Base-by-base conservation (phyloP, 257 asterid genomes). In the Ophiorrhiza pumila region DNA sequence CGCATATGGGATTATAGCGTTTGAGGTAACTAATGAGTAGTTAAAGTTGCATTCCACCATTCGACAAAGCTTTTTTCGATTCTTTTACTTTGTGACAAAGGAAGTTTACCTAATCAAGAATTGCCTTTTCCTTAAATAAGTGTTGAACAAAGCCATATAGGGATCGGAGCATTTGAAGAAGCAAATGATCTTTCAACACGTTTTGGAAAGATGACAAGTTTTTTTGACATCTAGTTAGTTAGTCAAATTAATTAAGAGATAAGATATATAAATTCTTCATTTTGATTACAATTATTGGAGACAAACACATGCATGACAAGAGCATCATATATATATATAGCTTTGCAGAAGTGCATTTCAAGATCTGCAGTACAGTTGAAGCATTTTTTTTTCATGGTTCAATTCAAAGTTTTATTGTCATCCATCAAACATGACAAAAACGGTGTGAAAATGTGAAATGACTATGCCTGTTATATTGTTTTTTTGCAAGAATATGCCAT, bases 211-310 rank as follows among this genome's bases (percentile, higher is more conserved):
- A 68, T 32, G 57, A 55, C 58, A 60, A 55, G 49, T 27, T 42
- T 60, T 32, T 18, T 68, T 53, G 81, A 68, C 75, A 23, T n/a
- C 3, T 46, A 49, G 52, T 59, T 64, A 29, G 52, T 66, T 62
- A n/a, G 41, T 6, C 60, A 17, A 56, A 18, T 71, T 13, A 53
- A 59, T 8, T 14, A 9, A 50, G 78, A 58, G 78, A 80, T 46
- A 60, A 80, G 75, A 52, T 32, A 45, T 12, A 43, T 25, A 76
- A 66, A 46, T 53, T 32, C 61, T 49, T 23, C n/a, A 42, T 47
- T 59, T 73, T 45, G 70, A 62, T n/a, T 31, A 53, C 81, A 80
- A 70, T 80, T 47, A 69, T 65, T 80, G 72, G 72, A 64, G 79
- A 59, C 58, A 69, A 37, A 68, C 69, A 56, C 65, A 63, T 69